A percentile compares a stretch with the other conserved stretches of the same genome.
These are phyloP conservation scores for Leersia perrieri DNA, from an alignment of 176 grass and related monocot species.

Conservation along the genomic window DNA sequence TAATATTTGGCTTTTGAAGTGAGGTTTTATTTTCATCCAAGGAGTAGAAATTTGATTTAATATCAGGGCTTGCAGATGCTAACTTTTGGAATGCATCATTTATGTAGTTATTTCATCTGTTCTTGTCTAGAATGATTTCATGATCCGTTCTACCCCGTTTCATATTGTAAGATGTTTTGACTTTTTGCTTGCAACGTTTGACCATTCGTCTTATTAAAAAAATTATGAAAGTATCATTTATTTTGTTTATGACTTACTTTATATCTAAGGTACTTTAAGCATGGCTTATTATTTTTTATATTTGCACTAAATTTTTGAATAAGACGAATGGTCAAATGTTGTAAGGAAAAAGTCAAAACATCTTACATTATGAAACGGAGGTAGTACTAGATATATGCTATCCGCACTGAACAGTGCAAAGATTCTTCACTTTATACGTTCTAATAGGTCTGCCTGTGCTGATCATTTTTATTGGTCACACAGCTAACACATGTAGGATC, in stretches of 20 bases:
- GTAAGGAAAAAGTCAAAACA: too few species aligned
- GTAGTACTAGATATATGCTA: background rate
- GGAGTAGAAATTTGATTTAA: background rate
- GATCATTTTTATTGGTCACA: background rate
- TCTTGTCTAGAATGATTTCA: background rate
- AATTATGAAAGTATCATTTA: too few species aligned
- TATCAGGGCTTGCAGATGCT: conserved; percentile 30
- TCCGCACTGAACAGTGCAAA: background rate
- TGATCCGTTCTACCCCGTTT: too few species aligned
- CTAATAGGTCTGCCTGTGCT: background rate
- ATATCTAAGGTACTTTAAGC: too few species aligned
- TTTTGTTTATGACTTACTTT: too few species aligned
- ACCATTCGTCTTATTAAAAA: too few species aligned
- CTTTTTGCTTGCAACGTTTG: too few species aligned
- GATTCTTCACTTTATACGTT: background rate
- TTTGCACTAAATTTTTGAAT: too few species aligned
- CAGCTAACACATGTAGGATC: background rate
- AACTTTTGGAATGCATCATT: conserved; percentile 28
- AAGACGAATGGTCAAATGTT: too few species aligned
- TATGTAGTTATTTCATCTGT: conserved; percentile 21
- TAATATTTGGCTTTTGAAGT: background rate
- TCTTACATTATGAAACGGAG: too few species aligned
- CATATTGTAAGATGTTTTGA: too few species aligned
- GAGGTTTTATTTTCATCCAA: background rate
- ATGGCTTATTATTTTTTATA: too few species aligned